phyloP scores from a whole-genome alignment of 1,139 yeast species.

The Spathaspora sp. region DNA sequence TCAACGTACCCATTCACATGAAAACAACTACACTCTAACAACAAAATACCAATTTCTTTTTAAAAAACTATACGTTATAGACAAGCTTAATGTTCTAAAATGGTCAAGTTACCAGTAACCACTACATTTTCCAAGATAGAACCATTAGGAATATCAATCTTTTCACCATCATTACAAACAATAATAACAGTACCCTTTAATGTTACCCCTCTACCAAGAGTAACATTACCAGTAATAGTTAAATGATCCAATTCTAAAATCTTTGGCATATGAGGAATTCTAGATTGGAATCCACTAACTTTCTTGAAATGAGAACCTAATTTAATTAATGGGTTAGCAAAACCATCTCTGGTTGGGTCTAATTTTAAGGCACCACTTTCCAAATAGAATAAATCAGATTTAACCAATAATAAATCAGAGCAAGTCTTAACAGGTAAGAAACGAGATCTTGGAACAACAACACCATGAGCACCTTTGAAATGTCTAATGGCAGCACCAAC shows the following conservation, averaged over 20 bases:
- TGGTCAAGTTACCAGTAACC: slow-evolving; percentile 93
- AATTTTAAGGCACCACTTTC: slow-evolving; percentile 89
- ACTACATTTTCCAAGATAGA: slow-evolving; percentile 92
- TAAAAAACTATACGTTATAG: background rate
- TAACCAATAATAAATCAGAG: slow-evolving; percentile 89
- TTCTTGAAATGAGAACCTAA: slow-evolving; percentile 96
- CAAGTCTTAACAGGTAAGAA: slow-evolving; percentile 98
- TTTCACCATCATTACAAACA: slow-evolving; percentile 96
- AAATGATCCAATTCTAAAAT: slow-evolving; percentile 94
- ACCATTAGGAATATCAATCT: slow-evolving; percentile 96
- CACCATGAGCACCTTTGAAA: slow-evolving; percentile 94
- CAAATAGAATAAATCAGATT: slow-evolving; percentile 90
- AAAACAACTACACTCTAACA: background rate
- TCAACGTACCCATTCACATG: background rate
- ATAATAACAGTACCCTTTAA: slow-evolving; percentile 96
- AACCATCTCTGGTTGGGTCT: slow-evolving; percentile 84
- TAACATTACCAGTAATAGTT: slow-evolving; percentile 96
- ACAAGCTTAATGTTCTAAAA: slow-evolving; percentile 73
- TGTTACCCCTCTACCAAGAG: slow-evolving; percentile 84
- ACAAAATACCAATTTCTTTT: background rate
- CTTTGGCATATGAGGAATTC: slow-evolving; percentile 95
- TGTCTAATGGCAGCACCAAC: slow-evolving; percentile 99
- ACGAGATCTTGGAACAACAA: slow-evolving; percentile 96
- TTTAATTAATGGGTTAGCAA: slow-evolving; percentile 88
- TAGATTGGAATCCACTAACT: slow-evolving; percentile 84